These are phyloP conservation scores for Penicillium sp. DNA, from an alignment of 2,329 filamentous ascomycete species.

Conservation along the genomic window DNA sequence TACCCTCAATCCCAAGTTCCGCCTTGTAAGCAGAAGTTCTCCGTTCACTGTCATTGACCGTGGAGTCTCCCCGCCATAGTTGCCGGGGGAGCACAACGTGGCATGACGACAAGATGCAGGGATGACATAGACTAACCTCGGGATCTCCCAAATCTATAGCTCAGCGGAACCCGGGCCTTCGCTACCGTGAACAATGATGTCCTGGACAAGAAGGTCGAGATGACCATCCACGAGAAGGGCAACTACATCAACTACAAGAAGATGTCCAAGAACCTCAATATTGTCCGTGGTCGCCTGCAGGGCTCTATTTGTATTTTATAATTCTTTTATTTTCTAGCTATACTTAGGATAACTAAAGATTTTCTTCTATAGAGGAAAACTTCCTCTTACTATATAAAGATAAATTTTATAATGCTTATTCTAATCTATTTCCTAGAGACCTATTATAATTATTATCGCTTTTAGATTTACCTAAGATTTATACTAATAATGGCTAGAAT, in stretches of 20 bases:
- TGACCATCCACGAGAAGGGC: conserved; percentile 92
- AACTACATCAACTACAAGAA: conserved; percentile 99
- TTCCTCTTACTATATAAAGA: too few relatives aligned
- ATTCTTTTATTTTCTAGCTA: too few relatives aligned
- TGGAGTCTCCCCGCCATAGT: conserved; percentile 1
- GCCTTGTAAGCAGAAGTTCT: conserved; percentile 36
- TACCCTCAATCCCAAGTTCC: conserved; percentile 56
- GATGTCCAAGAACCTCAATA: conserved; percentile 93
- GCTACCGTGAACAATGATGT: conserved; percentile 81
- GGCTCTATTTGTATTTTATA: too few relatives aligned
- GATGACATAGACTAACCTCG: conserved; percentile 22
- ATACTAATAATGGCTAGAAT: too few relatives aligned
- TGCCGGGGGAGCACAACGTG: neutral
- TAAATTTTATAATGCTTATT: too few relatives aligned
- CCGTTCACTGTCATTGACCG: too few relatives aligned
- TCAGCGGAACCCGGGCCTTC: conserved; percentile 62
- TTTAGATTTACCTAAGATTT: too few relatives aligned
- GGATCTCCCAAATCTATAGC: conserved; percentile 45
- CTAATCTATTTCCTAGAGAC: too few relatives aligned
- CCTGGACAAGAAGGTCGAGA: conserved; percentile 91
- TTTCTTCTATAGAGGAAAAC: too few relatives aligned
- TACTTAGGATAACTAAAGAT: too few relatives aligned
- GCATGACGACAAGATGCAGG: conserved; percentile 2
- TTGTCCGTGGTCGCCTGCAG: conserved; percentile 86
- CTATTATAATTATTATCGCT: too few relatives aligned